Evolutionary conservation across 768 basidiomycete species (phyloP), one percentile per base, ranked within the genome.

Genomic region (Leccinum fibrillosum): DNA sequence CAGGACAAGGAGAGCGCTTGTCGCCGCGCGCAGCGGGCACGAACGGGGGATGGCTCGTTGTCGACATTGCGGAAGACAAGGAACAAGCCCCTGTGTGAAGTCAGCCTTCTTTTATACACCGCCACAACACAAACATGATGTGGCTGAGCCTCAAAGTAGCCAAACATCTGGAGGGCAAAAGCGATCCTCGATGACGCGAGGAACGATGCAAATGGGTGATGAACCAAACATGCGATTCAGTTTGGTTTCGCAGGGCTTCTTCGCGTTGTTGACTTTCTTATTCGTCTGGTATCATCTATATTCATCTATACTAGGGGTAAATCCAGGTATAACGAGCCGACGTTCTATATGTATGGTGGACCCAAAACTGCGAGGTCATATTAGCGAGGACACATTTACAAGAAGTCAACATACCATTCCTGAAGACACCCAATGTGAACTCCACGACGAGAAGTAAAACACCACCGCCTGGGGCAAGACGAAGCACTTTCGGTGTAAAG

Each of bases 381-480:
- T 70, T 49, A 65, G 54, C 26, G 13, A 55, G n/a, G 4, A 15
- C 8, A 1, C 35, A 37, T 0, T 1, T 21, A 25, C 26, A 49
- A 52, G 30, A 35, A 35, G 56, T 54, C 25, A 21, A 60, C 62
- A 6, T 61, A 90, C 90, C 82, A 66, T 85, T 78, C 62, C 92
- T 83, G 73, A 95, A 92, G 56, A 89, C 66, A 19, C 81, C 85
- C 39, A 94, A 73, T 2, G 90, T 92, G 60, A 90, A 86, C 72
- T 94, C 92, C 17, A 95, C 93, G n/a, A 95, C 95, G 34, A 99
- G 82, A 28, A 99, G 77, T 30, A 99, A 74, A 12, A 99, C 88
- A 71, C 96, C 96, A 52, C 96, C 96, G 47, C 96, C 96, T 0
- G 96, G 96, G 12, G 95, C 96, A 25, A 99, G 82, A 63, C 96